Evolutionary conservation across 192 early-diverging fungal species (phyloP), one percentile per base, ranked within the genome.

Genomic region (Powellomyces hirtus): DNA sequence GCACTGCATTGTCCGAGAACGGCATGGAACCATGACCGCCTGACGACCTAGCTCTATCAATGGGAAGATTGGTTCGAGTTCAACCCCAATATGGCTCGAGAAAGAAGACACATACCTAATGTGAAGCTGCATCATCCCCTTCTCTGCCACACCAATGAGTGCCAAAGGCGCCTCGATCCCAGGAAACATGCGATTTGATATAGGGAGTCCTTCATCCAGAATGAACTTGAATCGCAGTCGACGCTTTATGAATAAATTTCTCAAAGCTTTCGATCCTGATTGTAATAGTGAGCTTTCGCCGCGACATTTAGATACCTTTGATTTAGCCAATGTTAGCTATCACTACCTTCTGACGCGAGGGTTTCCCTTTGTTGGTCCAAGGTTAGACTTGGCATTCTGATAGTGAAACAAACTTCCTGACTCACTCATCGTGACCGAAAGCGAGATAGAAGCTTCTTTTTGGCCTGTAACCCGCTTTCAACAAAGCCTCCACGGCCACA

Each of bases 1-100:
- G 71, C 38, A 83, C 79, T 20, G 74, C 71, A 37, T 74, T 78
- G 40, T 73, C 68, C 5, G 26, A 24, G 10, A 77, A 75, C 7
- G 81, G 77, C 33, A 80, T 64, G 14, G 76, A 78, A 14, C 75
- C 70, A 60, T 84, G 79, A 24, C 79, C 82, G 31, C 82, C 82
- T 27, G 64, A 37, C 3, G 59, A 33, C 29, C 14, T 60, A 14
- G 59, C 34, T n/a, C 59, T n/a, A n/a, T n/a, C 18, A 42, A 42
- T 42, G 40, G 18, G 18, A 42, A 42, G n/a, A n/a, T n/a, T n/a
- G n/a, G n/a, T n/a, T n/a, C n/a, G n/a, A n/a, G n/a, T n/a, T n/a
- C n/a, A n/a, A n/a, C n/a, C n/a, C n/a, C n/a, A n/a, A n/a, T n/a
- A n/a, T n/a, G n/a, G n/a, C n/a, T n/a, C n/a, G n/a, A n/a, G n/a